phyloP scores from a whole-genome alignment of 805 yeast genomes.

The Groenewaldozyma salmanticensis region DNA sequence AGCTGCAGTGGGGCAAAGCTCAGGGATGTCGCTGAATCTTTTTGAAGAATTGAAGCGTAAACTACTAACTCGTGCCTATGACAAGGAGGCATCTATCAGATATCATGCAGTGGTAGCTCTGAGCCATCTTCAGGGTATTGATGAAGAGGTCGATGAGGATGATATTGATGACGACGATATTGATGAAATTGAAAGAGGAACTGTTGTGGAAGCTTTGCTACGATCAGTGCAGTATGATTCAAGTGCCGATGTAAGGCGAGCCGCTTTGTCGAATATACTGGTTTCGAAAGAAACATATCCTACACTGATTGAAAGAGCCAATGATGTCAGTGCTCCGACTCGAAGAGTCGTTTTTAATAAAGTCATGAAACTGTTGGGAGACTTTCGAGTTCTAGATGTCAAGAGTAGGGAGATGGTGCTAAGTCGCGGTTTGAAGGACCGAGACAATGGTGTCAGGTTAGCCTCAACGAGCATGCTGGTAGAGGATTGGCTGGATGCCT shows the following conservation, averaged over 20 bases:
- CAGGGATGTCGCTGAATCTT: conserved; percentile 44
- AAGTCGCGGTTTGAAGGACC: conserved; percentile 79
- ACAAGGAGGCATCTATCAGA: conserved; percentile 66
- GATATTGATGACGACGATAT: conserved; percentile 13
- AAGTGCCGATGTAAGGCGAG: conserved; percentile 81
- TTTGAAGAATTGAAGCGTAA: conserved; percentile 46
- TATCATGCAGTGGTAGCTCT: conserved; percentile 76
- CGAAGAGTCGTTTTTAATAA: conserved; percentile 65
- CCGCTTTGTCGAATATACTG: conserved; percentile 63
- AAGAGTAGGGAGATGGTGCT: conserved; percentile 56
- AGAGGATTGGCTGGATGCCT: conserved; percentile 58
- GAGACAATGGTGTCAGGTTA: conserved; percentile 61
- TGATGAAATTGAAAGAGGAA: conserved; percentile 16
- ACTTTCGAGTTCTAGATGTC: conserved; percentile 44
- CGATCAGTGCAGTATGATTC: conserved; percentile 62
- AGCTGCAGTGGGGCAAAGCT: conserved; percentile 62
- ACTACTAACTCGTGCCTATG: conserved; percentile 11
- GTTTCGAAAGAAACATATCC: conserved; percentile 46
- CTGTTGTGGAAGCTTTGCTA: conserved; percentile 36
- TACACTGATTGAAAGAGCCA: conserved; percentile 60
- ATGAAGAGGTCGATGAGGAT: conserved; percentile 25
- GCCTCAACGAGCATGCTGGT: conserved; percentile 69
- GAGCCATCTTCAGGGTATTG: conserved; percentile 63
- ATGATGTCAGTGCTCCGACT: conserved; percentile 65
- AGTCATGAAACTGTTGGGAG: conserved; percentile 57